Conservation (phyloP, 257 asterid species). For the Verbena officinalis region DNA sequence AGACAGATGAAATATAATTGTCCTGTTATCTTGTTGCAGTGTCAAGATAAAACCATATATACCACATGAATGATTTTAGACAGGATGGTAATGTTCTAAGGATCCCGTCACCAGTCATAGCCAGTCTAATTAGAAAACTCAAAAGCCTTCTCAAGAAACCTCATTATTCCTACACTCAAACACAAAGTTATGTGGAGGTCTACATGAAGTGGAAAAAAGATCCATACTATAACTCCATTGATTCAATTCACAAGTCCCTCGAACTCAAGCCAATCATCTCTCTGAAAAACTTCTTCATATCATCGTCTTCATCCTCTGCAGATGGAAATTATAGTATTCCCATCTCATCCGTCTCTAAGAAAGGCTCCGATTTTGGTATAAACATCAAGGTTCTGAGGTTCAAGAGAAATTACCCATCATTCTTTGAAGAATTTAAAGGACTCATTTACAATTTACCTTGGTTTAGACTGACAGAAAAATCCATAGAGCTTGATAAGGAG, state of each 20-base stretch:
- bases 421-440: constrained; percentile 83
- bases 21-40: too few relatives aligned
- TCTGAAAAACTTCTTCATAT: constrained; percentile 65
- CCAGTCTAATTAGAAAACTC: constrained; percentile 17
- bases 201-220: constrained; percentile 95
- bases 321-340: constrained; percentile 64
- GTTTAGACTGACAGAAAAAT: constrained; percentile 72
- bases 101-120: constrained; percentile 7
- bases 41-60: too few relatives aligned
- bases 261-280: constrained; percentile 69
- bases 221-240: constrained; percentile 62
- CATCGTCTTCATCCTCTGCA: constrained; percentile 66
- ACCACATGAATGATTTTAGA: neutral
- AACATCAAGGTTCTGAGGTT: constrained; percentile 66
- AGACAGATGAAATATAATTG: too few relatives aligned
- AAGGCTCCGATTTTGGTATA: constrained; percentile 54
- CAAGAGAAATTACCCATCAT: constrained; percentile 79
- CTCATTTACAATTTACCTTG: constrained; percentile 75
- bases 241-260: constrained; percentile 75
- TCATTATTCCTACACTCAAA: constrained; percentile 39
- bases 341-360: constrained; percentile 71
- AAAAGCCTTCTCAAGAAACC: constrained; percentile 20
- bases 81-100: constrained; percentile 2
- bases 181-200: constrained; percentile 65
- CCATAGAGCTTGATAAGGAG: constrained; percentile 69